Base-by-base conservation (phyloP, 2,329 filamentous ascomycete species). In the Lachnellula willkommii region DNA sequence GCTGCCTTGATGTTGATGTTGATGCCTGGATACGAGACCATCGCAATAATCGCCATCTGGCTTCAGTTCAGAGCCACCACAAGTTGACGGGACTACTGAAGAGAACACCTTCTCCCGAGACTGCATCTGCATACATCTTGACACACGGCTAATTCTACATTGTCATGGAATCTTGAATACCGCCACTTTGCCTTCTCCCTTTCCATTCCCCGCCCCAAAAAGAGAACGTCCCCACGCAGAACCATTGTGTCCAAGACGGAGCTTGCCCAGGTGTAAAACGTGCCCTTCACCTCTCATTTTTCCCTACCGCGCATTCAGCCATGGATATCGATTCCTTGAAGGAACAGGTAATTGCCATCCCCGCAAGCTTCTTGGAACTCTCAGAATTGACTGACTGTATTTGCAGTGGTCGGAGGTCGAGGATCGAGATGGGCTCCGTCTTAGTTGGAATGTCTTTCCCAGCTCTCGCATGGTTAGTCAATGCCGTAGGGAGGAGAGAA, bases 401-500 rank as follows among this genome's bases (percentile, higher is more conserved):
- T 12, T 24, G 26, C 26, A 69, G 60, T 69, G 67, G 67, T 68
- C 65, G 22, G 91, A 96, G 73, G 87, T 95, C 57, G 94, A 99
- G 78, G 94, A 99, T 70, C 86, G 90, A 66, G 94, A 99, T 84
- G 94, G 94, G 59, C 84, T 97, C 69, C 87, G 94, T 61, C 81
- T 99, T 64, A 96, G 93, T 75, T 99, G 94, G 94, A 99, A 99
- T 72, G 95, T 95, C 59, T 95, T 99, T 70, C 94, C 94, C 50
- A 96, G 92, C 78, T 93, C 93, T 69, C 90, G 94, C 72, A 96
- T 99, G 91, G 92, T 90, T 67, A 66, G 81, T 75, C 55, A 59
- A 54, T 37, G 45, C 43, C 5, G 11, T 36, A 50, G 8, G 28
- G 3, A 32, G 46, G 51, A 55, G 52, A 54, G 15, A n/a, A 35